Evolutionary conservation across 225 moss, liverwort and hornwort genomes (phyloP).

Genomic region (Polytrichum commune): DNA sequence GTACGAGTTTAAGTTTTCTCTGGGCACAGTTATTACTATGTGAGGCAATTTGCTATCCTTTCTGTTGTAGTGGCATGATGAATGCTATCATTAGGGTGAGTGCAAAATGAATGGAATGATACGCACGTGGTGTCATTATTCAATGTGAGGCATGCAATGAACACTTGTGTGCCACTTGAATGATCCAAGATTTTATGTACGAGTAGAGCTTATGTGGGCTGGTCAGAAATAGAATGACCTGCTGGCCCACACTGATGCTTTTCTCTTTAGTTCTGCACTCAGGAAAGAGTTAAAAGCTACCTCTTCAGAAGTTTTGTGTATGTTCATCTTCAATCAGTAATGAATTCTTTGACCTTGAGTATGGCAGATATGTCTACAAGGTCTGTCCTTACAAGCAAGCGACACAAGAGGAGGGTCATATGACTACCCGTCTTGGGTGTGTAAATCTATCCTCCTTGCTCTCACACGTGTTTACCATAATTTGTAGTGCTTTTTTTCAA

Average conservation of each 20-base stretch:
- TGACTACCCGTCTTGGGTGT: constrained; percentile 83
- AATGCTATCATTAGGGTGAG: not conserved
- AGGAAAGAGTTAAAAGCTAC: no score
- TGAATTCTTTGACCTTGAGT: not conserved
- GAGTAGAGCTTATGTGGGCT: no score
- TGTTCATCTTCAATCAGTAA: not conserved
- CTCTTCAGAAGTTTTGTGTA: not conserved
- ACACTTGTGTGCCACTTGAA: no score
- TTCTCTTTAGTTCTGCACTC: no score
- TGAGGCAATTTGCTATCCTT: constrained; percentile 9
- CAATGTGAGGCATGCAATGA: no score
- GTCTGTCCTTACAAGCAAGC: constrained; percentile 90
- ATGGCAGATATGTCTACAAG: constrained; percentile 82
- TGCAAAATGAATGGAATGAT: no score
- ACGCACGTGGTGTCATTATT: no score
- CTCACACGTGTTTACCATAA: not conserved
- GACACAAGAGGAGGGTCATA: constrained; percentile 75
- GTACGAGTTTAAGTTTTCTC: constrained; percentile 41
- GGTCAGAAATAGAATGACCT: no score
- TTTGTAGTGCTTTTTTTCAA: no score
- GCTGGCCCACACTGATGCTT: no score
- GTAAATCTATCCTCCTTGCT: constrained; percentile 19
- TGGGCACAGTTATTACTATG: constrained; percentile 8
- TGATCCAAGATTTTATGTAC: no score
- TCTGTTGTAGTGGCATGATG: constrained; percentile 3